A percentile compares a stretch with the other conserved stretches of the same genome.
phyloP scores from a whole-genome alignment of 495 filamentous ascomycete species.

The Eremomyces bilateralis region DNA sequence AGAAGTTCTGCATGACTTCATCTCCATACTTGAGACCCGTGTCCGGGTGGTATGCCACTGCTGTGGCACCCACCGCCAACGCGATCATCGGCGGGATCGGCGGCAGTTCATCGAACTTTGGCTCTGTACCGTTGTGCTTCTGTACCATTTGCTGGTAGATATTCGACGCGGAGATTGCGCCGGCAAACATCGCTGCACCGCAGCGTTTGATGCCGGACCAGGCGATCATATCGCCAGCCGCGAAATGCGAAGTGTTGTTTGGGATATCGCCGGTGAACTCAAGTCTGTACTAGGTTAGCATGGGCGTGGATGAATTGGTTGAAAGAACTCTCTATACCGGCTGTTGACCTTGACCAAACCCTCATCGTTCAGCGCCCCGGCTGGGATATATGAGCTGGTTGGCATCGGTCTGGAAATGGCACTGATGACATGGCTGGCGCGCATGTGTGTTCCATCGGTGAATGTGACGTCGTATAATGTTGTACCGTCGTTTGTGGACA shows the following conservation, averaged over 20 bases:
- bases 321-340: conserved; percentile 3
- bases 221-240: conserved; percentile 28
- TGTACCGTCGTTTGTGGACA: conserved; percentile 9
- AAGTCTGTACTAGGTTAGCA: conserved; percentile 15
- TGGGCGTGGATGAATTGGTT: not conserved
- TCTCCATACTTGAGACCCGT: conserved; percentile 31
- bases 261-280: conserved; percentile 24
- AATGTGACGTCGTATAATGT: conserved; percentile 26
- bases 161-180: conserved; percentile 35
- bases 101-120: conserved; percentile 23
- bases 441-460: conserved; percentile 28
- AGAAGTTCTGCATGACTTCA: conserved; percentile 35
- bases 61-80: conserved; percentile 41
- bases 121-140: conserved; percentile 15
- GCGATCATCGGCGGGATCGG: conserved; percentile 41
- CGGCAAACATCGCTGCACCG: conserved; percentile 46
- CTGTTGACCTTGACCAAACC: conserved; percentile 32
- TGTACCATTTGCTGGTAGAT: conserved; percentile 34
- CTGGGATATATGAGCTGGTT: conserved; percentile 31
- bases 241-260: conserved; percentile 35
- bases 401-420: conserved; percentile 34
- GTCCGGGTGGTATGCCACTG: conserved; percentile 32
- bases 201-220: conserved; percentile 55
- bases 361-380: conserved; percentile 25
- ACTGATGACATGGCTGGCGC: conserved; percentile 33